Conservation (phyloP, 257 asterid genomes). For the Przewalskia tangutica region DNA sequence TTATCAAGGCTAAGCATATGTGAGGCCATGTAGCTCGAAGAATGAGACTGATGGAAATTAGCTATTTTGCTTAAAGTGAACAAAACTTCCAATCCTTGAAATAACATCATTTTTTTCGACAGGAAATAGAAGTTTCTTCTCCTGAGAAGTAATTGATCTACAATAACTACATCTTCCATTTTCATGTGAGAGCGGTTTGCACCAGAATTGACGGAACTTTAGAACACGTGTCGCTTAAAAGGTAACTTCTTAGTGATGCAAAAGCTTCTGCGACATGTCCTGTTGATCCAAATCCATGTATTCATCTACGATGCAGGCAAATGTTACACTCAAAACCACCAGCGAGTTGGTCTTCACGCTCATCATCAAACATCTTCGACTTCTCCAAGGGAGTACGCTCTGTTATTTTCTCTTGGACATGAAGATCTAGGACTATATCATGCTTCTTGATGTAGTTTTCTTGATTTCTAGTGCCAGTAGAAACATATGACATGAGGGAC, state of each 20-base stretch:
- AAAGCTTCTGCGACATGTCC: too few relatives aligned
- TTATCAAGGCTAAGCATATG: slow-evolving; percentile 15
- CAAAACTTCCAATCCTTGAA: too few relatives aligned
- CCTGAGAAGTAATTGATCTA: too few relatives aligned
- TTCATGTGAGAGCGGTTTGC: too few relatives aligned
- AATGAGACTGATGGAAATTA: neutral
- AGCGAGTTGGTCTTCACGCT: slow-evolving; percentile 14
- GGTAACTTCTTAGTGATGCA: too few relatives aligned
- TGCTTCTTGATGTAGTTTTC: neutral
- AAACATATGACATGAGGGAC: neutral
- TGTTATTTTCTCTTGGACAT: neutral
- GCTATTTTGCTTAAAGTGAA: too few relatives aligned
- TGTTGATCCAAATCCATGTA: too few relatives aligned
- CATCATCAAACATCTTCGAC: slow-evolving; percentile 21
- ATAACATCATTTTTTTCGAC: too few relatives aligned
- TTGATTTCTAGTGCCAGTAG: slow-evolving; percentile 2
- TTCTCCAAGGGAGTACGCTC: slow-evolving; percentile 10
- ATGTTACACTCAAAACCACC: slow-evolving; percentile 65
- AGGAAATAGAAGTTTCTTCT: too few relatives aligned
- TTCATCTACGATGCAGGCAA: slow-evolving; percentile 32
- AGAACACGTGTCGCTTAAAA: too few relatives aligned
- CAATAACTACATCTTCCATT: too few relatives aligned
- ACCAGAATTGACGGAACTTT: too few relatives aligned
- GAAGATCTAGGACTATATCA: neutral
- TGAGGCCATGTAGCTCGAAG: slow-evolving; percentile 3